A percentile compares a stretch with the other conserved stretches of the same genome.
phyloP scores from a whole-genome alignment of 2,329 filamentous ascomycete genomes.

The Apiospora hydei region DNA sequence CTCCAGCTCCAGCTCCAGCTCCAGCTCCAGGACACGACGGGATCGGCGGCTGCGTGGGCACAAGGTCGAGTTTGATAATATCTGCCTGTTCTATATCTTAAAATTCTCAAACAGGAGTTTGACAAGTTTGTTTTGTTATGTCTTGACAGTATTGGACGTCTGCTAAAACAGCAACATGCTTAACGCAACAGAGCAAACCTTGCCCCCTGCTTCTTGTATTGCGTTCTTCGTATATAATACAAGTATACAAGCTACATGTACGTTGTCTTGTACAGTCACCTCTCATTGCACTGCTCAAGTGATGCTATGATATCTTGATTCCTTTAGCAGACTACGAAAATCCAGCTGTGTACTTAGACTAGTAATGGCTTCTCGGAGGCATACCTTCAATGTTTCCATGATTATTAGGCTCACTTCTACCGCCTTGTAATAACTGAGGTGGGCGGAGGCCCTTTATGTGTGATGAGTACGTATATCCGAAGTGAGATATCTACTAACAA shows the following conservation, averaged over 20 bases:
- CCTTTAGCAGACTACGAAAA: background rate
- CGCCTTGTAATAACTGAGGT: background rate
- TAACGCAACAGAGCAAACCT: background rate
- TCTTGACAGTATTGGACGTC: background rate
- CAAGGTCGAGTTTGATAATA: background rate
- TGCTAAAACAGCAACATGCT: background rate
- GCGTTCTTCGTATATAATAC: background rate
- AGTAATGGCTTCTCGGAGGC: background rate
- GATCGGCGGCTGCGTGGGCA: background rate
- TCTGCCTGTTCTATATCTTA: background rate
- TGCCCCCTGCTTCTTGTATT: background rate
- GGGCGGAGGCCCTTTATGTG: background rate
- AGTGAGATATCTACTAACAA: background rate
- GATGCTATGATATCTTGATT: background rate
- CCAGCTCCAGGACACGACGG: too few relatives aligned
- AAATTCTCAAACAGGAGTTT: background rate
- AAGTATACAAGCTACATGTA: too few relatives aligned
- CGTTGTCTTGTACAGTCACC: background rate
- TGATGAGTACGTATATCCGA: background rate
- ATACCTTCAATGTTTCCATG: background rate
- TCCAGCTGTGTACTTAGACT: background rate
- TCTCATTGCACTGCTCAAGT: background rate
- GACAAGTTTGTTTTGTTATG: background rate
- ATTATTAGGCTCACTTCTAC: background rate
- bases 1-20: too few relatives aligned